phyloP scores from a whole-genome alignment of 805 yeast genomes.

The Candida chauliodis region DNA sequence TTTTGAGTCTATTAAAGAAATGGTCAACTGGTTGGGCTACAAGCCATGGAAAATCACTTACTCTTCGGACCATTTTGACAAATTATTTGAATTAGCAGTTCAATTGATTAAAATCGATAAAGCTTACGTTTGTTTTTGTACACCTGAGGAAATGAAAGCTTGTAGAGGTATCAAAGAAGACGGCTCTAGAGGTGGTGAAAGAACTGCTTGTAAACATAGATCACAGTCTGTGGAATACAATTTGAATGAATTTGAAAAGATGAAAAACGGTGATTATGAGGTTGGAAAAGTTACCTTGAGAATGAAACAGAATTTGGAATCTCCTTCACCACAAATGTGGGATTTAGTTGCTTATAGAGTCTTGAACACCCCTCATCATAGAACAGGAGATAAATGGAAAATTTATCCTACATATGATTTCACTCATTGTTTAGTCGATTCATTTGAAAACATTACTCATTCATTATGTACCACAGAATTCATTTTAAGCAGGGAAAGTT shows the following conservation, averaged over 20 bases:
- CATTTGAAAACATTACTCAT: constrained; percentile 92
- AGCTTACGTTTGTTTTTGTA: constrained; percentile 92
- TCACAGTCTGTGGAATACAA: constrained; percentile 67
- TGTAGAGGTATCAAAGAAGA: constrained; percentile 90
- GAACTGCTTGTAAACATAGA: constrained; percentile 80
- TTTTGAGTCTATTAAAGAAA: constrained; percentile 76
- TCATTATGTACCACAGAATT: constrained; percentile 97
- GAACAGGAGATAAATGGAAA: constrained; percentile 97
- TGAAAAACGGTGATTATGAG: constrained; percentile 85
- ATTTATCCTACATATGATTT: constrained; percentile 98
- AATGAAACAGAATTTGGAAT: constrained; percentile 89
- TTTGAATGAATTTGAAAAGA: constrained; percentile 75
- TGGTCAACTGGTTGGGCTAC: constrained; percentile 93
- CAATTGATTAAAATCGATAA: constrained; percentile 62
- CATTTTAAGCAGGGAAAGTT: constrained; percentile 85
- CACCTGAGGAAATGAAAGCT: constrained; percentile 83
- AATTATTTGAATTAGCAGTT: constrained; percentile 86
- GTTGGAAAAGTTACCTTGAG: constrained; percentile 94
- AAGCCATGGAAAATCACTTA: constrained; percentile 92
- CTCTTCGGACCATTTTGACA: constrained; percentile 92
- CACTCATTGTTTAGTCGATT: constrained; percentile 98
- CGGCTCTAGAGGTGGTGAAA: constrained; percentile 91
- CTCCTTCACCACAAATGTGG: constrained; percentile 99
- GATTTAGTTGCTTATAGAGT: constrained; percentile 97
- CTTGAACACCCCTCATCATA: constrained; percentile 85